Evolutionary conservation across 306 rosid species (phyloP), one percentile per base, ranked within the genome.

Genomic region (Myrica gale): DNA sequence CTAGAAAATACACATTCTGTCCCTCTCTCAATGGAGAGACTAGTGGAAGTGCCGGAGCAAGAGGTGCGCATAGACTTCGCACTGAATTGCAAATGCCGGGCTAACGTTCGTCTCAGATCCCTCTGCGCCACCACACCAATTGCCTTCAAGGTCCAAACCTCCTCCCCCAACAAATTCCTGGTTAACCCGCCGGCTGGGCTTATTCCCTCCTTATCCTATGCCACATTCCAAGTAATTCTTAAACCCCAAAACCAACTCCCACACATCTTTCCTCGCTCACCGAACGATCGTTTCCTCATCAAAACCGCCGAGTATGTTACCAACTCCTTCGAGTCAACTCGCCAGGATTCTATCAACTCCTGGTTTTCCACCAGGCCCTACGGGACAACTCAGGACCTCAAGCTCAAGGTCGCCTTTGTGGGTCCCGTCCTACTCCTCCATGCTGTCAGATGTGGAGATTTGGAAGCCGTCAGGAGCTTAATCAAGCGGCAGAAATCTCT

Each of bases 61-160:
- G 97, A 92, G 81, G 89, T 88, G 26, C 81, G 84, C 15, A 85
- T 89, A 68, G 87, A 89, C 76, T 92, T 89, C 17, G 17, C 80
- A 2, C 50, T 87, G 45, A 81, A 89, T 87, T 69, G 79, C 79
- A 90, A 92, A 78, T 90, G 96, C 83, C 87, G 96, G 69, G 77
- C 96, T 79, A 87, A 86, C 62, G 84, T 90, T 39, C 80, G 71
- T 63, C 89, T 92, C 16, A 72, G 78, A 7, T 92, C 93, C 4
- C 84, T 84, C 0, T 39, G 46, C 80, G 47, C 84, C 58, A 75
- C 86, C 76, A 10, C 80, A 63, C 75, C 87, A 0, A 69, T 90
- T 10, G 91, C 93, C 56, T 92, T 92, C 90, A 92, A 88, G 78
- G 84, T 92, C 84, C 96, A 87, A 74, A 92, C 96, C 75, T 92